A percentile compares a stretch with the other conserved stretches of the same genome.
Evolutionary conservation across 2,329 filamentous ascomycete species (phyloP).

Genomic region (Botrytis elliptica): DNA sequence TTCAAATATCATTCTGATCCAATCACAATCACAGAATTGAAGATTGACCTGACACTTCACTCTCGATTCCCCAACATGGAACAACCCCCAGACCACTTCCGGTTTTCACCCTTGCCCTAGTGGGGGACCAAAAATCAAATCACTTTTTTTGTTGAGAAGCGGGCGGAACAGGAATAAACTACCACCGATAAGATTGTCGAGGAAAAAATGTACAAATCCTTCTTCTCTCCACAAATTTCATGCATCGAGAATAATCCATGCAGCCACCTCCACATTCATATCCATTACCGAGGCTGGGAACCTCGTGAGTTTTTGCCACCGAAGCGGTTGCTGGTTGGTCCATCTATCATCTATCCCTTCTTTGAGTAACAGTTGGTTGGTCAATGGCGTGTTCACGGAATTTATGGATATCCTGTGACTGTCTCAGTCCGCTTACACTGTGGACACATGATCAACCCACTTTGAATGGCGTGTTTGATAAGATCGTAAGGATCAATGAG

Average conservation of each 20-base stretch:
- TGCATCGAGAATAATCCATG: conserved; percentile 3
- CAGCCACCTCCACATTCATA: conserved; percentile 10
- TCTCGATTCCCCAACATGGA: background rate
- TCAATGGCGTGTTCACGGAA: conserved; percentile 2
- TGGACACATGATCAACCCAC: background rate
- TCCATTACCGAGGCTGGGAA: conserved; percentile 1
- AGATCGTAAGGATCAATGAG: conserved; percentile 3
- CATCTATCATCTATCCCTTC: conserved; percentile 3
- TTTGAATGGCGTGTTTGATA: background rate
- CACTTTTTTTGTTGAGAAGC: conserved; percentile 9
- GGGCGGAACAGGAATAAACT: background rate
- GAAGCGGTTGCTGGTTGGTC: background rate
- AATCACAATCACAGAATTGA: background rate
- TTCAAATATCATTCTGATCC: background rate
- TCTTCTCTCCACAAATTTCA: background rate
- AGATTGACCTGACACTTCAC: conserved; percentile 5
- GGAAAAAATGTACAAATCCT: background rate
- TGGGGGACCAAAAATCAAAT: background rate
- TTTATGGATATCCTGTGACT: background rate
- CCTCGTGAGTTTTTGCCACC: background rate
- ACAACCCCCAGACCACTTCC: background rate
- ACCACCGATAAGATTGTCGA: conserved; percentile 7
- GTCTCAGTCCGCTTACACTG: background rate
- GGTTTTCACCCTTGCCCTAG: background rate
- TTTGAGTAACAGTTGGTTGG: background rate